phyloP scores from a whole-genome alignment of 2,329 filamentous ascomycete genomes.

The Ophiobolus disseminans region DNA sequence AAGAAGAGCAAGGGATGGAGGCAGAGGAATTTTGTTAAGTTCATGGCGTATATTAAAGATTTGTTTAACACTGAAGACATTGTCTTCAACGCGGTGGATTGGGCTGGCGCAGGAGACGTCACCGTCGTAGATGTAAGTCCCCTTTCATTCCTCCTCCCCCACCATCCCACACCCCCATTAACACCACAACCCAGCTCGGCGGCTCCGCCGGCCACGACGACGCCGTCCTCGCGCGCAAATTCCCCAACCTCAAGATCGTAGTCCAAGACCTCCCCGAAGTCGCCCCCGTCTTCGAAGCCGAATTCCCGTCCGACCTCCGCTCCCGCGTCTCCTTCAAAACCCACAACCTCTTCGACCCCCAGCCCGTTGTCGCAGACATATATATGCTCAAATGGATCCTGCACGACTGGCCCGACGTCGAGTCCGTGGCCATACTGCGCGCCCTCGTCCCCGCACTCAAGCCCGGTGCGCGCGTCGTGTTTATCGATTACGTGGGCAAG shows the following conservation, averaged over 20 bases:
- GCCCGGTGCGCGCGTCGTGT: constrained; percentile 59
- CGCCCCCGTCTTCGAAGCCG: constrained; percentile 29
- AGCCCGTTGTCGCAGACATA: constrained; percentile 60
- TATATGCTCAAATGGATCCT: constrained; percentile 68
- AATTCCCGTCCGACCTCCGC: constrained; percentile 30
- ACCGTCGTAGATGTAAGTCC: constrained; percentile 39
- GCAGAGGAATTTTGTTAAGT: constrained; percentile 38
- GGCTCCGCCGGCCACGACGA: constrained; percentile 43
- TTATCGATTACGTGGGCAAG: constrained; percentile 48
- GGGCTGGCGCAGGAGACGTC: constrained; percentile 30
- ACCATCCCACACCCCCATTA: neutral
- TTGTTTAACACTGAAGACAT: constrained; percentile 38
- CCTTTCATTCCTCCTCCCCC: neutral
- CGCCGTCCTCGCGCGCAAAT: constrained; percentile 32
- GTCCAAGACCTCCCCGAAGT: constrained; percentile 43
- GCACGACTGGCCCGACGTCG: constrained; percentile 67
- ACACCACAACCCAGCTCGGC: constrained; percentile 23
- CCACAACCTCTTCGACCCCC: constrained; percentile 66
- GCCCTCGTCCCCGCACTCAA: constrained; percentile 63
- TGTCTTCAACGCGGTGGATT: constrained; percentile 34
- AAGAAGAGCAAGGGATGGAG: constrained; percentile 37
- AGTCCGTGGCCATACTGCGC: constrained; percentile 41
- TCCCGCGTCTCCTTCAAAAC: constrained; percentile 48
- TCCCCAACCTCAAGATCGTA: constrained; percentile 38
- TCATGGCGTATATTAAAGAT: constrained; percentile 45